These are phyloP conservation scores for Acanthamoeba triangularis DNA, from an alignment of 208 protist species.

Conservation along the genomic window DNA sequence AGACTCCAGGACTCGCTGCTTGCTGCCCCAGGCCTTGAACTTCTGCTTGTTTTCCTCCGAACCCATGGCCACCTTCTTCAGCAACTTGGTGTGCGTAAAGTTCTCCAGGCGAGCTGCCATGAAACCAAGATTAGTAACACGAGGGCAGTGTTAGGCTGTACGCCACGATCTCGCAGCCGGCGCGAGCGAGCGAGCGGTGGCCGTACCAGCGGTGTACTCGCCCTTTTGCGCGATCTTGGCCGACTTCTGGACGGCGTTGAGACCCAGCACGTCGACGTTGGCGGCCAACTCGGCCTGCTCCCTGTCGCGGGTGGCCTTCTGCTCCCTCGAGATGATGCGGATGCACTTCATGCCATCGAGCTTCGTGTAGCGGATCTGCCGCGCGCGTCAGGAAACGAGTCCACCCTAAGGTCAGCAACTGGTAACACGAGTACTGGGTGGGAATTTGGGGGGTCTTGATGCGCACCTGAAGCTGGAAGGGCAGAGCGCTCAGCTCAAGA, in stretches of 20 bases:
- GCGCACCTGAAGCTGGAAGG: conserved; percentile 67
- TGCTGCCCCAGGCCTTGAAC: background rate
- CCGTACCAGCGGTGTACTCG: conserved; percentile 48
- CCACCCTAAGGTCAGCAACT: too few relatives aligned
- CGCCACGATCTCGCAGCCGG: background rate
- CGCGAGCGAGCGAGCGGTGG: background rate
- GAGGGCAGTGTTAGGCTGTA: background rate
- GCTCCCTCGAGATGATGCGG: conserved; percentile 47
- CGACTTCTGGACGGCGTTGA: conserved; percentile 65
- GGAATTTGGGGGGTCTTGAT: too few relatives aligned
- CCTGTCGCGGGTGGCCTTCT: conserved; percentile 12
- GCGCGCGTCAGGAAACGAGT: too few relatives aligned
- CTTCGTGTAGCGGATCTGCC: conserved; percentile 67
- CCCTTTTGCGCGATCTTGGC: conserved; percentile 71
- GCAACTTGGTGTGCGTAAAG: conserved; percentile 7
- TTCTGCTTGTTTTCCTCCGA: background rate
- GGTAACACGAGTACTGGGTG: too few relatives aligned
- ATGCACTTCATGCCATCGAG: conserved; percentile 75
- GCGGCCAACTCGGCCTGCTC: conserved; percentile 56
- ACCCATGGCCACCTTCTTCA: conserved; percentile 38
- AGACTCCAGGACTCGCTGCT: background rate
- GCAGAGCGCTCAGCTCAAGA: background rate
- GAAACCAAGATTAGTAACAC: background rate
- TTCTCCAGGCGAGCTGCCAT: conserved; percentile 61
- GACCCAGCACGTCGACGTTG: conserved; percentile 68